phyloP scores from a whole-genome alignment of 495 filamentous ascomycete genomes.

The Aspergillus leporis region DNA sequence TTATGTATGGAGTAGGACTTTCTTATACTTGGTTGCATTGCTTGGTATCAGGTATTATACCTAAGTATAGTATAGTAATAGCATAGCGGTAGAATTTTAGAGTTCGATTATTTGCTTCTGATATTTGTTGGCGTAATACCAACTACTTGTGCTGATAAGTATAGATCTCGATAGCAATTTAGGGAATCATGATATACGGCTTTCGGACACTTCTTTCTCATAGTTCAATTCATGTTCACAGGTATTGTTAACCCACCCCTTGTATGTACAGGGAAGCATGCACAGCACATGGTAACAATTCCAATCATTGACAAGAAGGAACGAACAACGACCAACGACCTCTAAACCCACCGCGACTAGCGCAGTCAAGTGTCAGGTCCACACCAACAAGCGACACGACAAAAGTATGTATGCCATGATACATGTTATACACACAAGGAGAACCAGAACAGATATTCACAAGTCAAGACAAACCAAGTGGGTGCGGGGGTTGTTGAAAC shows the following conservation, averaged over 20 bases:
- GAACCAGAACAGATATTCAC: neutral
- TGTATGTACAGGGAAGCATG: slow-evolving; percentile 3
- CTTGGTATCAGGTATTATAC: too few relatives aligned
- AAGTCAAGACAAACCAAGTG: too few relatives aligned
- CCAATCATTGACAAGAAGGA: neutral
- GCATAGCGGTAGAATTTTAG: slow-evolving; percentile 2
- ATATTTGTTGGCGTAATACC: too few relatives aligned
- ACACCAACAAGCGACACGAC: too few relatives aligned
- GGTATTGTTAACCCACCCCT: neutral
- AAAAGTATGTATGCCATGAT: too few relatives aligned
- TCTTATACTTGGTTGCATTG: neutral
- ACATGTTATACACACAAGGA: too few relatives aligned
- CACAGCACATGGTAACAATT: neutral
- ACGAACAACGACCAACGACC: slow-evolving; percentile 3
- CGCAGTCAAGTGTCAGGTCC: too few relatives aligned
- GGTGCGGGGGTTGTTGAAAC: slow-evolving; percentile 2
- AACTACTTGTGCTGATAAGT: too few relatives aligned
- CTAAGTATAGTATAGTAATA: neutral
- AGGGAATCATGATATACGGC: too few relatives aligned
- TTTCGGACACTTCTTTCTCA: too few relatives aligned
- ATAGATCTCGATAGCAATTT: too few relatives aligned
- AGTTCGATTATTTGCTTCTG: neutral
- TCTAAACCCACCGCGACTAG: neutral
- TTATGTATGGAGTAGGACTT: neutral
- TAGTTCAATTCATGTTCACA: neutral